Evolutionary conservation across 2,329 filamentous ascomycete species (phyloP), one percentile per base, ranked within the genome.

Genomic region (Diaporthe eres): DNA sequence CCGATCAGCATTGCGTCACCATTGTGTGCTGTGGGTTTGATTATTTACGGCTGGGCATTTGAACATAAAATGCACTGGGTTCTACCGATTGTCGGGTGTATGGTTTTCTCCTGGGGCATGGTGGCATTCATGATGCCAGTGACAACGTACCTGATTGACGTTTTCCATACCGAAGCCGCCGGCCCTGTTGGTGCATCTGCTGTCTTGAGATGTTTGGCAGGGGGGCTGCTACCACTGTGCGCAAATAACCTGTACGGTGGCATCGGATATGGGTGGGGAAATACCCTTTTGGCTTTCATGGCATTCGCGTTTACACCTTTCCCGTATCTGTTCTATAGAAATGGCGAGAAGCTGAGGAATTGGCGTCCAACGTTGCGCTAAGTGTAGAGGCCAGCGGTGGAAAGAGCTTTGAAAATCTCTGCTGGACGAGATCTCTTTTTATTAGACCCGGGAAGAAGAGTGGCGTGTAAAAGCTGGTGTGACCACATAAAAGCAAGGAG

Each of bases 121-220:
- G 49, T 61, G 6, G 63, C 55, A 1, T 76, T 74, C 4, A 63
- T 74, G n/a, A 63, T 74, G 44, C 63, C 61, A 13, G 71, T 76
- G 19, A 76, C 53, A 10, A 63, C 61, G 4, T 58, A 58, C 10
- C 4, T 58, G 55, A 58, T 58, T 22, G 55, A 58, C 28, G 55
- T 60, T 3, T 76, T 74, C 31, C 47, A 67, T 22, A 13, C 55
- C 22, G 57, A 76, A 22, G 75, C 71, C 2, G 75, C 71, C 6
- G 71, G 63, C 2, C 61, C 63, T 4, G 53, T 76, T 25, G 75
- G 75, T 19, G 75, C 75, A 22, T 63, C 75, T 12, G 61, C 75
- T 10, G 63, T 76, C 37, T 28, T 76, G 37, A 25, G 71, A 8
- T 61, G 71, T 2, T 17, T 76, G 4, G 61, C 28, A 8, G 75